A percentile compares a stretch with the other conserved stretches of the same genome.
These are phyloP conservation scores for Eremothecium gossypii DNA, from an alignment of 1,139 yeast genomes.

Conservation along the genomic window DNA sequence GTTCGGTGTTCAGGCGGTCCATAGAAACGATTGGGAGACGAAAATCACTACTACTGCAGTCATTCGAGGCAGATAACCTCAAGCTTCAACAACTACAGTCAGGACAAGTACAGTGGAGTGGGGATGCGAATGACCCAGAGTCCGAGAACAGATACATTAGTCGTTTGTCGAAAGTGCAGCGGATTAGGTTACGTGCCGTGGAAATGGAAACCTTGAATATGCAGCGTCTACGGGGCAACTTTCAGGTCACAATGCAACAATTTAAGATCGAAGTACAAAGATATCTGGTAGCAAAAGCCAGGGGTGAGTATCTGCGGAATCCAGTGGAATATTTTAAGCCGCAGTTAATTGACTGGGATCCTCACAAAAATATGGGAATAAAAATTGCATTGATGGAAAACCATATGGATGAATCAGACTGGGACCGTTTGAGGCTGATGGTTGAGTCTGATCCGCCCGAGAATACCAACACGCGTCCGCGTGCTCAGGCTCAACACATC, in stretches of 20 bases:
- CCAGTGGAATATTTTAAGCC: conserved; percentile 20
- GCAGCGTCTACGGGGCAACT: conserved; percentile 20
- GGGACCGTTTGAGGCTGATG: conserved; percentile 4
- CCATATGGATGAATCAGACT: conserved; percentile 3
- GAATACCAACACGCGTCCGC: conserved; percentile 2
- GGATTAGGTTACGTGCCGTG: conserved; percentile 26
- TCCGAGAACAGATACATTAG: conserved; percentile 3
- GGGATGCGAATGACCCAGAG: conserved; percentile 1
- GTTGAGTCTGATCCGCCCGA: conserved; percentile 2
- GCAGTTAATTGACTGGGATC: conserved; percentile 13
- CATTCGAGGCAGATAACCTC: conserved; percentile 9
- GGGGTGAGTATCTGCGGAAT: conserved; percentile 15
- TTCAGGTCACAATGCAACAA: conserved; percentile 20
- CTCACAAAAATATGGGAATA: conserved; percentile 15
- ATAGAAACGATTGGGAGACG: conserved; percentile 7
- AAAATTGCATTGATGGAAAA: conserved; percentile 9
- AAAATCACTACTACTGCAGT: conserved; percentile 7
- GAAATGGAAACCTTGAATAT: conserved; percentile 27
- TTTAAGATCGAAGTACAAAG: conserved; percentile 20
- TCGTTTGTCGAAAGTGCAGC: conserved; percentile 18
- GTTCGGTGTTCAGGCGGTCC: conserved; percentile 6
- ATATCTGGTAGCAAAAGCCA: conserved; percentile 14
- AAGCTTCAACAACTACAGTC: conserved; percentile 7
- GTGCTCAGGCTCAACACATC: neutral
- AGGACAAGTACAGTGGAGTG: conserved; percentile 3